Conservation (phyloP, 495 filamentous ascomycete genomes). For the Penicillium cinerascens region DNA sequence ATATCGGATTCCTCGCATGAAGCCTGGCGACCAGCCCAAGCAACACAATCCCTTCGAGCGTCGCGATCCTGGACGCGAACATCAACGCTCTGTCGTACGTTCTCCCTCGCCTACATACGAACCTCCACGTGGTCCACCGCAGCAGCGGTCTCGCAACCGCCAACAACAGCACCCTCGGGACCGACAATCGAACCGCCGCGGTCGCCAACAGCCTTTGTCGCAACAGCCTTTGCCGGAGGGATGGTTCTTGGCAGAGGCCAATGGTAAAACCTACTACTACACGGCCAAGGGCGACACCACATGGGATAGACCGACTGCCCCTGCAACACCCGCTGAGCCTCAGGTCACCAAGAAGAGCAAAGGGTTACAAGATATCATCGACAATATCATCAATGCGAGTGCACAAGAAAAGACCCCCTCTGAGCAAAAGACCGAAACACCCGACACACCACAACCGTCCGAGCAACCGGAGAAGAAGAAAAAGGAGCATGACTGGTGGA, state of each 20-base stretch:
- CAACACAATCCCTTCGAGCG: slow-evolving; percentile 62
- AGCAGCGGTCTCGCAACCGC: slow-evolving; percentile 57
- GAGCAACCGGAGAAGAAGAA: slow-evolving; percentile 57
- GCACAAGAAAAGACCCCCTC: slow-evolving; percentile 61
- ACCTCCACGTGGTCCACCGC: slow-evolving; percentile 45
- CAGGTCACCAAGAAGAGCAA: slow-evolving; percentile 57
- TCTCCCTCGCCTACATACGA: slow-evolving; percentile 53
- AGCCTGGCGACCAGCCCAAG: slow-evolving; percentile 53
- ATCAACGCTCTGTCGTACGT: slow-evolving; percentile 48
- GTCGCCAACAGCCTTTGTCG: slow-evolving; percentile 47
- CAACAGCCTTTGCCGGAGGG: slow-evolving; percentile 68
- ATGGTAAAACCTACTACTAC: slow-evolving; percentile 71
- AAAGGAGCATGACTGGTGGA: slow-evolving; percentile 72
- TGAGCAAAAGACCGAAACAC: slow-evolving; percentile 53
- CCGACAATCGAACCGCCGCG: slow-evolving; percentile 23
- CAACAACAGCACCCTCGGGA: slow-evolving; percentile 55
- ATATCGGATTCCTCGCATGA: slow-evolving; percentile 89
- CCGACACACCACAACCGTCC: slow-evolving; percentile 48
- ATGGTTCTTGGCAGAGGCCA: slow-evolving; percentile 71
- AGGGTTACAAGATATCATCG: slow-evolving; percentile 50
- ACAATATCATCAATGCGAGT: slow-evolving; percentile 81
- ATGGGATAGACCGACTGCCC: slow-evolving; percentile 70
- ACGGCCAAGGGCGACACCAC: slow-evolving; percentile 68
- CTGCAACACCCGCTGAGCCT: slow-evolving; percentile 58
- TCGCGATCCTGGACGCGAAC: slow-evolving; percentile 59